Evolutionary conservation across 2,329 filamentous ascomycete species (phyloP), one percentile per base, ranked within the genome.

Genomic region (Verticillium dahliae): DNA sequence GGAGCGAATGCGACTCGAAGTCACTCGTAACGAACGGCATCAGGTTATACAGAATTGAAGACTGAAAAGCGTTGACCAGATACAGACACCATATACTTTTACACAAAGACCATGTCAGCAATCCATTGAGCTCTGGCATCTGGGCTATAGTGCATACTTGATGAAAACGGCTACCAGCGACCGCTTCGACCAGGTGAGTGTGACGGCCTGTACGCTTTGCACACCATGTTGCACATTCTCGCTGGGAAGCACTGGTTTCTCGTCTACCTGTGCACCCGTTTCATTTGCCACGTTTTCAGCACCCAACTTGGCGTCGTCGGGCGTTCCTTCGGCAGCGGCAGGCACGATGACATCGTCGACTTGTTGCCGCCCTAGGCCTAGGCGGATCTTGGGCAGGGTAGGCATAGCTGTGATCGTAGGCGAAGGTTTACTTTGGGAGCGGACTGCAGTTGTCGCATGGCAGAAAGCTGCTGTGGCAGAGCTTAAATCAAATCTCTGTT

Each of bases 1-100:
- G 71, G 6, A 86, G 75, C 6, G 82, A 85, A 67, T 87, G 85
- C 3, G 75, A 70, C 45, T 77, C 68, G 63, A 81, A 87, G 33
- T 74, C 76, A 67, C 79, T 83, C 15, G 81, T 81, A 11, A 80
- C 75, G 63, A 75, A 84, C 2, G 81, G 76, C 3, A 72, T 66
- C 60, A 83, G 64, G 64, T 71, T 80, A 54, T 78, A 67, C 57
- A 78, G 71, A 59, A 78, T 70, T 62, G 6, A 76, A 66, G 60
- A 66, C 15, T 77, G 66, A 34, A 79, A 68, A 33, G 68, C 68
- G 61, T 76, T 73, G 63, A 74, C 69, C 60, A 78, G 76, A 38
- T 69, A 68, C 52, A 78, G 72, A 27, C 78, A 67, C 65, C 74
- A 78, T 31, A 78, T 69, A 33, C 76, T 78, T 60, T 11, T 10